Evolutionary conservation across 140 eudicot species (phyloP).

Genomic region (Eryngium alpinum): DNA sequence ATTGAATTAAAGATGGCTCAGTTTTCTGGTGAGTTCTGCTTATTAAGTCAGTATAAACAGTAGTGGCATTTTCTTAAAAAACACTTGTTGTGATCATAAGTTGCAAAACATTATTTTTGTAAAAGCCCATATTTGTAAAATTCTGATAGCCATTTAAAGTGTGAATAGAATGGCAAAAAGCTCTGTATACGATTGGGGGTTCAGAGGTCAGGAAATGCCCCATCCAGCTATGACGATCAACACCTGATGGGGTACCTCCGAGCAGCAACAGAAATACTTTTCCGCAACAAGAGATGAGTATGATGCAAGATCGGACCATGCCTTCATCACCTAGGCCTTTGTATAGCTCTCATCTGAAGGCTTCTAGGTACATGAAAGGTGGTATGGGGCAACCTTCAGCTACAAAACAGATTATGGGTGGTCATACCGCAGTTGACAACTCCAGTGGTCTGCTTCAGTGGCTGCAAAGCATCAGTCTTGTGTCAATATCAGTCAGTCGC

Average conservation of each 20-base stretch:
- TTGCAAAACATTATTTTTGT: background rate
- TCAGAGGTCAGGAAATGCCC: slow-evolving; percentile 97
- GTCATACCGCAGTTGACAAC: slow-evolving; percentile 57
- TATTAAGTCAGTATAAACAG: background rate
- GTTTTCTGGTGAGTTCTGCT: background rate
- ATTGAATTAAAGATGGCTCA: background rate
- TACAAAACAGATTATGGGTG: slow-evolving; percentile 72
- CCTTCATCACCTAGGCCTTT: slow-evolving; percentile 53
- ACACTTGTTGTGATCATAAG: too few relatives aligned
- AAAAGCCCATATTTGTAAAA: background rate
- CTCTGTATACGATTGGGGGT: slow-evolving; percentile 82
- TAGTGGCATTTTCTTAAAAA: background rate
- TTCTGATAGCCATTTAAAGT: slow-evolving; percentile 4
- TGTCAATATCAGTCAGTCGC: slow-evolving; percentile 72
- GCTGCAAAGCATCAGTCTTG: slow-evolving; percentile 95
- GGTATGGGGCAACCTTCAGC: slow-evolving; percentile 63
- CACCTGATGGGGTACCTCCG: slow-evolving; percentile 80
- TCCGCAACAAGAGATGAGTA: slow-evolving; percentile 79
- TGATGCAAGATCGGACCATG: slow-evolving; percentile 62
- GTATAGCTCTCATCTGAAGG: slow-evolving; percentile 56
- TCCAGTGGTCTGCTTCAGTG: slow-evolving; percentile 91
- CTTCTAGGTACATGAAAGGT: slow-evolving; percentile 69
- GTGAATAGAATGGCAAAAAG: slow-evolving; percentile 95
- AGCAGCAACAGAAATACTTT: slow-evolving; percentile 70
- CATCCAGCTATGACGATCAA: slow-evolving; percentile 78